Base-by-base conservation (phyloP, 75 land plant species). In the Isoetes taiwanensis region DNA sequence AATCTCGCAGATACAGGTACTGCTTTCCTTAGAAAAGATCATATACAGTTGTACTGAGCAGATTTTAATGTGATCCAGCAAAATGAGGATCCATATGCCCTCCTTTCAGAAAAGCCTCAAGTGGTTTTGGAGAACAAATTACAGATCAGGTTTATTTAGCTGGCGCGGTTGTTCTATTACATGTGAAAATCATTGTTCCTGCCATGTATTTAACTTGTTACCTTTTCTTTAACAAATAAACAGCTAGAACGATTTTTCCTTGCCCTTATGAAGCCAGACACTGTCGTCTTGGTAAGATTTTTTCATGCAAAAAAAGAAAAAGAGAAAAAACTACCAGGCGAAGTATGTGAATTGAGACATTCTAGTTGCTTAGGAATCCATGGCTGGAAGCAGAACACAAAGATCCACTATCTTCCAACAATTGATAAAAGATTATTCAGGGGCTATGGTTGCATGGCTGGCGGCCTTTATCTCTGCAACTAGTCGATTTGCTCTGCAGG, bases 71-170 rank as follows among this genome's bases (percentile, higher is more conserved):
- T 32, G 11, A 3, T 17, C 8, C 43, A 57, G 59, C 62, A 59
- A 26, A 59, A 34, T 39, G 62, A 59, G 53, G 37, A 59, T 28
- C 62, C 62, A 1, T 59, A 59, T 28, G 41, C 43, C 4, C 62
- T 59, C n/a, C 4, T 59, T 26, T 59, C 62, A 3, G 62, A 59
- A 24, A 59, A 59, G 37, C 53, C 41, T 10, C 33, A 30, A 39
- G 54, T 23, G 55, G 46, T 11, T 25, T 59, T 42, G 62, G 62
- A n/a, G 62, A 59, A 46, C 3, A 59, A 17, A 46, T 59, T 6
- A 59, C 62, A 25, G 62, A 59, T 59, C 62, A 59, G 37, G 62
- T 59, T n/a, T n/a, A n/a, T n/a, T n/a, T n/a, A n/a, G n/a, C n/a
- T n/a, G n/a, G n/a, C n/a, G n/a, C n/a, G n/a, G n/a, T n/a, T n/a